Conservation (phyloP, 2,329 filamentous ascomycete species). For the Juglanconis oblonga region DNA sequence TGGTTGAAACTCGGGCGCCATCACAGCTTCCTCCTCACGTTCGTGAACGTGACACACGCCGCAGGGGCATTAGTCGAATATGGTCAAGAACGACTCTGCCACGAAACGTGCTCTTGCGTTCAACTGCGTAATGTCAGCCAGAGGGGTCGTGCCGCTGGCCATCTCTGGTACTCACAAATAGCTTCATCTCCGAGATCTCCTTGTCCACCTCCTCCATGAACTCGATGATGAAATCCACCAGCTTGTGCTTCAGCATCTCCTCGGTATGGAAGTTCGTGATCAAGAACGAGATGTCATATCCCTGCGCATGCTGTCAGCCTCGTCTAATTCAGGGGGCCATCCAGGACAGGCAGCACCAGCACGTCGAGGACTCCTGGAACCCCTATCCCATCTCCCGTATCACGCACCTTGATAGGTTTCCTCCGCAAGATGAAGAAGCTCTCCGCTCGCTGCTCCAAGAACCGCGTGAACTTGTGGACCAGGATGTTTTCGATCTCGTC, state of each 20-base stretch:
- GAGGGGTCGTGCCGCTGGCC: conserved; percentile 27
- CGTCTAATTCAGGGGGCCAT: background rate
- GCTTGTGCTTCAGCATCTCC: conserved; percentile 97
- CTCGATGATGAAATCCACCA: conserved; percentile 98
- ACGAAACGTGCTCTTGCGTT: conserved; percentile 97
- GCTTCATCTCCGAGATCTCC: conserved; percentile 99
- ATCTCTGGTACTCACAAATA: conserved; percentile 58
- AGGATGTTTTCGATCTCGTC: conserved; percentile 98
- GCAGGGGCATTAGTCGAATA: conserved; percentile 31
- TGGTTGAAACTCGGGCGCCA: background rate
- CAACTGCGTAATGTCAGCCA: conserved; percentile 53
- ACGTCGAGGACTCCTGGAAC: background rate
- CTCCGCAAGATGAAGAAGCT: conserved; percentile 94
- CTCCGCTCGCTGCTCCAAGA: conserved; percentile 93
- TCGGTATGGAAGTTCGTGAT: conserved; percentile 99
- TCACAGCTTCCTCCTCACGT: background rate
- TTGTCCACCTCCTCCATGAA: conserved; percentile 99
- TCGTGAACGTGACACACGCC: background rate
- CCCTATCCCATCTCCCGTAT: background rate
- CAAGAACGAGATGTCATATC: conserved; percentile 97
- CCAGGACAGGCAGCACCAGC: background rate
- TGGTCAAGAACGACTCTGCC: conserved; percentile 96
- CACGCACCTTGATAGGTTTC: conserved; percentile 84
- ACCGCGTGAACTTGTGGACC: conserved; percentile 97
- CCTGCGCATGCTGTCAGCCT: conserved; percentile 46